Base-by-base conservation (phyloP, 2,329 filamentous ascomycete genomes). In the Neofusicoccum ribis region DNA sequence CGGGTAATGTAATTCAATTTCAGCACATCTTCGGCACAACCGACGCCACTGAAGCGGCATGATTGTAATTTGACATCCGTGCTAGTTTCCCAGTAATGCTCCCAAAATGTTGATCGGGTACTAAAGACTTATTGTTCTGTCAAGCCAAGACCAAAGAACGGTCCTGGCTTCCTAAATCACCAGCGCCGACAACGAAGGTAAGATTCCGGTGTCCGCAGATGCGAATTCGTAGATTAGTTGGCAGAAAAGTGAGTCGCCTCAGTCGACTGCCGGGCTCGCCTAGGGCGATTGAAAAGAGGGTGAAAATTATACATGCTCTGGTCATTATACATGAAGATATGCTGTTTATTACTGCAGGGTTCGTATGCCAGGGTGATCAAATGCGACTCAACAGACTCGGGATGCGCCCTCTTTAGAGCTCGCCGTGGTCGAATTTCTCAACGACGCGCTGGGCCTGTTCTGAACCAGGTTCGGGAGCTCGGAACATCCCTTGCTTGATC, bases 51-150 rank as follows among this genome's bases (percentile, higher is more conserved):
- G 81, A 71, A 76, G 80, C 79, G 89, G 88, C 89, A 87, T 87
- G 84, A 90, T 94, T 95, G 93, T 88, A 97, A 97, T 97, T 97
- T 97, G 93, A 97, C 93, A 97, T 97, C 91, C 90, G 91, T 96
- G 93, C 93, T 94, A 73, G 31, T 27, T n/a, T 3, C 31, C 31
- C 20, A 14, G n/a, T 7, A 15, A 39, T 15, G n/a, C 2, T 47
- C 15, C 27, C 20, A 59, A 59, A n/a, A 36, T 17, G 17, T 15
- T 20, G 20, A 34, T 44, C 9, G 15, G 15, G n/a, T 36, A 37
- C 12, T 31, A 44, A 44, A 44, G 15, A 17, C 14, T 8, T 44
- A 44, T n/a, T n/a, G 3, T 37, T 17, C 14, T 34, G 5, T 14
- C 11, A 3, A 15, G n/a, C 3, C 3, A 11, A 11, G 14, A 52